Evolutionary conservation across 108 stramenopile species (phyloP), one percentile per base, ranked within the genome.

Genomic region (Skeletonema costatum): DNA sequence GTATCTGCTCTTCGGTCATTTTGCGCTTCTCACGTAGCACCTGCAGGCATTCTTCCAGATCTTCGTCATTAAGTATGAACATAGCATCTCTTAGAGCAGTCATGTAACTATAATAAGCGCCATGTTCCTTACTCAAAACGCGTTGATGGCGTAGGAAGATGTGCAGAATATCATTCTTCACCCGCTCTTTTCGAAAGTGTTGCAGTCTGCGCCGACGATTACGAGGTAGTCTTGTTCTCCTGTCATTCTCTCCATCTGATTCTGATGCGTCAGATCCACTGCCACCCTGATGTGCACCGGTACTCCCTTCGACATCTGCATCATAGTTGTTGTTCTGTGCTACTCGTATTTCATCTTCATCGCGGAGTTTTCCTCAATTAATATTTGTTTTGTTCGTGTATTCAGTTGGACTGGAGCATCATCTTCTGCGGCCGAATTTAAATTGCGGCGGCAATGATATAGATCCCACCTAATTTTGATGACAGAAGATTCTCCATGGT

Each of bases 131-230:
- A 17, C 62, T 64, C 21, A 73, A 32, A 2, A 51, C 72, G 2
- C 35, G 33, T n/a, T 73, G 60, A 21, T 39, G 39, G 13, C 72
- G 72, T 4, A 73, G 51, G 35, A 73, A 73, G 12, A 73, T 41
- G 32, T 73, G 72, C 25, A 31, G 3, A 31, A 64, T 65, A 51
- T 73, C 72, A 64, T 66, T 65, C 48, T 73, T 73, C 3, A 73
- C 68, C 3, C 35, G 3, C 35, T 53, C n/a, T 9, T 41, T 70
- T 29, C 53, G 30, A 3, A 59, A n/a, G 1, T 46, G 42, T 0
- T 30, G 30, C 50, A 41, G 33, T n/a, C 31, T 35, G 32, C 8
- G 68, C 30, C 53, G 30, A 2, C 6, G 41, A 31, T 48, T 39
- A 4, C 8, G 10, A 0, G 44, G 17, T 11, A 44, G 6, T 44